Conservation (phyloP, 75 land plant species). For the Sequoia sempervirens region DNA sequence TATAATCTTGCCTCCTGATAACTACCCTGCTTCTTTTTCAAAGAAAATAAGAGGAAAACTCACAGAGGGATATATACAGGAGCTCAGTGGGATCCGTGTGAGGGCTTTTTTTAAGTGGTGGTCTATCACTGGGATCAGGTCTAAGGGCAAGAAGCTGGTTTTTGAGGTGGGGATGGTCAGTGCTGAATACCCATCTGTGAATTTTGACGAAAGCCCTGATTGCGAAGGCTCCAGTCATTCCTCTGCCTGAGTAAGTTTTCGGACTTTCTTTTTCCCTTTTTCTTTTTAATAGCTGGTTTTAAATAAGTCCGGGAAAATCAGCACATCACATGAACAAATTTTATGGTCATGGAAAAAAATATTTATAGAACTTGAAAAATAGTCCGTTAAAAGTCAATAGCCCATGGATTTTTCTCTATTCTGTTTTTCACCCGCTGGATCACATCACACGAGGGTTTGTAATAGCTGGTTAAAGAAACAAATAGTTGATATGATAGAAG, state of each 20-base stretch:
- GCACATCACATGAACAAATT: not conserved
- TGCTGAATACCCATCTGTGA: slow-evolving; percentile 70
- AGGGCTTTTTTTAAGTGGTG: slow-evolving; percentile 78
- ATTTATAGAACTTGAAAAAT: not conserved
- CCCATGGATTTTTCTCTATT: not conserved
- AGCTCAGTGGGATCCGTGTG: slow-evolving; percentile 74
- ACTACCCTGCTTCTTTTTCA: slow-evolving; percentile 63
- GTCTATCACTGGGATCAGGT: slow-evolving; percentile 71
- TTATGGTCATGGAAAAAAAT: too few relatives aligned
- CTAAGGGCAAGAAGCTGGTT: slow-evolving; percentile 53
- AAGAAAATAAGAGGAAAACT: slow-evolving; percentile 47
- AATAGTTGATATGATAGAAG: not conserved
- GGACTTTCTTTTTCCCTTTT: too few relatives aligned
- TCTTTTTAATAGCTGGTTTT: not conserved
- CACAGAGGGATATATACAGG: slow-evolving; percentile 39
- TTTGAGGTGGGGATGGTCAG: slow-evolving; percentile 80
- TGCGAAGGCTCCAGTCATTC: slow-evolving; percentile 38
- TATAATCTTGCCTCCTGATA: slow-evolving; percentile 63
- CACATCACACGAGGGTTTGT: not conserved
- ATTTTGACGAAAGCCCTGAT: slow-evolving; percentile 65
- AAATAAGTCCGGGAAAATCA: not conserved
- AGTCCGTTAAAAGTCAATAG: not conserved
- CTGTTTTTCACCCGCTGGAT: not conserved
- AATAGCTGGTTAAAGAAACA: not conserved
- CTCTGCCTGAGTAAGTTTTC: slow-evolving; percentile 4